A percentile compares a stretch with the other conserved stretches of the same genome.
Evolutionary conservation across 2,329 filamentous ascomycete genomes (phyloP).

Genomic region (Cordyceps pruinosa): DNA sequence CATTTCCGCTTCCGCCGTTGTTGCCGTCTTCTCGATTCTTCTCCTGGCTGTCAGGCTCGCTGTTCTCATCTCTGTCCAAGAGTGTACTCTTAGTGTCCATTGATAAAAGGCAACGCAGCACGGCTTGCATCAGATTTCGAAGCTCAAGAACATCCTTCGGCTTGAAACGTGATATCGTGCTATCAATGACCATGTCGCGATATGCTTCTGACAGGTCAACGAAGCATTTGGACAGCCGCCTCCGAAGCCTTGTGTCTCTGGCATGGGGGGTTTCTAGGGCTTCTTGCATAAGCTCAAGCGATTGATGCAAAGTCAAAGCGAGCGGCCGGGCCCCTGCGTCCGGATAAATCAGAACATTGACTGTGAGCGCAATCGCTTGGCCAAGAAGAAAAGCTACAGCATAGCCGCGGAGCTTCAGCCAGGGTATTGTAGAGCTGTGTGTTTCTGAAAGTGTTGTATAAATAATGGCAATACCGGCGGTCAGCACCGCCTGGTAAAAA

Average conservation of each 20-base stretch:
- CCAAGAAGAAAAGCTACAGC: constrained; percentile 50
- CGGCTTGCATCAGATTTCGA: constrained; percentile 48
- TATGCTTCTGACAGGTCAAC: constrained; percentile 50
- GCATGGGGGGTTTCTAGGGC: constrained; percentile 26
- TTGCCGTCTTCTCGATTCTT: constrained; percentile 2
- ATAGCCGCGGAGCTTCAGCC: constrained; percentile 45
- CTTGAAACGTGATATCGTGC: constrained; percentile 47
- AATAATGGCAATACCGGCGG: constrained; percentile 48
- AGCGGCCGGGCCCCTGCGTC: constrained; percentile 49
- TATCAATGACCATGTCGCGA: constrained; percentile 49
- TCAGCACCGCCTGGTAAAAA: constrained; percentile 48
- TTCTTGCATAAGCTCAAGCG: constrained; percentile 40
- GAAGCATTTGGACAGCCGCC: constrained; percentile 43
- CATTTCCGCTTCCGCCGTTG: constrained; percentile 5
- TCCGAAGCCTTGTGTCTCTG: constrained; percentile 27
- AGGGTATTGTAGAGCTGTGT: constrained; percentile 33
- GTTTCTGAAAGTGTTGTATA: constrained; percentile 48
- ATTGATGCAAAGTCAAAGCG: constrained; percentile 39
- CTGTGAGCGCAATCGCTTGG: constrained; percentile 43
- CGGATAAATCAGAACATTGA: constrained; percentile 43
- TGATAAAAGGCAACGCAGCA: constrained; percentile 46
- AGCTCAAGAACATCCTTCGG: constrained; percentile 43
- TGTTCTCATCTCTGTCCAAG: constrained; percentile 28
- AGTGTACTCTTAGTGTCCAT: constrained; percentile 42
- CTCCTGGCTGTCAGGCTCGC: constrained; percentile 14